phyloP scores from a whole-genome alignment of 1,139 yeast genomes.

The Eremothecium gossypii region DNA sequence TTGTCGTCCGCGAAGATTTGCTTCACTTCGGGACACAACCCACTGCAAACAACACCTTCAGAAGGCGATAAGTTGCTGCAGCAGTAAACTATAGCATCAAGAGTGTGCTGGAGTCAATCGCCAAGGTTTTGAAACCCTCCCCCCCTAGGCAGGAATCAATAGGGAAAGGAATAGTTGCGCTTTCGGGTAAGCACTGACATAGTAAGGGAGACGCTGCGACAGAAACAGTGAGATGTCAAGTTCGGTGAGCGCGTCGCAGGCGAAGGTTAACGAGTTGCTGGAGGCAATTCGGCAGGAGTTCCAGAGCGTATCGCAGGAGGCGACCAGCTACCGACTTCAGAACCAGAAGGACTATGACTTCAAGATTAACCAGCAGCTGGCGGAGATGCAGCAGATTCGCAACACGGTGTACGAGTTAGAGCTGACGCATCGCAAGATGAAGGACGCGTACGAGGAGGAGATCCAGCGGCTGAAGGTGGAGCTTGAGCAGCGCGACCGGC shows the following conservation, averaged over 20 bases:
- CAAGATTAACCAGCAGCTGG: slow-evolving; percentile 84
- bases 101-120: too few relatives aligned
- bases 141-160: too few relatives aligned
- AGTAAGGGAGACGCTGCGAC: too few relatives aligned
- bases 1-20: not conserved
- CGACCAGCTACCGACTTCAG: slow-evolving; percentile 77
- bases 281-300: slow-evolving; percentile 93
- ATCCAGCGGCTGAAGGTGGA: slow-evolving; percentile 78
- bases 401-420: slow-evolving; percentile 92
- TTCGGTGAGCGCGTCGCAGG: slow-evolving; percentile 17
- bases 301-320: slow-evolving; percentile 78
- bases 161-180: too few relatives aligned
- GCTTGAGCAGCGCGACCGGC: slow-evolving; percentile 65
- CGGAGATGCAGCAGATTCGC: slow-evolving; percentile 90
- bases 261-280: slow-evolving; percentile 50
- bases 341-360: slow-evolving; percentile 82
- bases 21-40: not conserved
- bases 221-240: slow-evolving; percentile 6
- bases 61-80: not conserved
- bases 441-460: slow-evolving; percentile 93
- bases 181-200: too few relatives aligned
- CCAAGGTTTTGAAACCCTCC: too few relatives aligned
- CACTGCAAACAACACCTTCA: not conserved
- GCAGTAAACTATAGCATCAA: too few relatives aligned
- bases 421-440: slow-evolving; percentile 88